Base-by-base conservation (phyloP, 148 eudicot species). In the Rhododendron simsii region DNA sequence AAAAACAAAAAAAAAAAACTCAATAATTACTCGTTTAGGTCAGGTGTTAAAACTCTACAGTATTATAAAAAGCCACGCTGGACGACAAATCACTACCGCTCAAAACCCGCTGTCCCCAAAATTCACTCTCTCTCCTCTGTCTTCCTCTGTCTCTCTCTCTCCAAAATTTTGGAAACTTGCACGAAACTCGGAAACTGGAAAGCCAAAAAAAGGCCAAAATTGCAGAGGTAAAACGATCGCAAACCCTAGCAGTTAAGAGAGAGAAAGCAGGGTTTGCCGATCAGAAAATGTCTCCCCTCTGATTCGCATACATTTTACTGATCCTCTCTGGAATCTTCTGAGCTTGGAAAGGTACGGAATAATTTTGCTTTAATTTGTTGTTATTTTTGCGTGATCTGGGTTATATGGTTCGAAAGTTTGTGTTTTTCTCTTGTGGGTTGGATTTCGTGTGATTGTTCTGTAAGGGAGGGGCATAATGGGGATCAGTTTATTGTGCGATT, bases 41-140 rank as follows among this genome's bases (percentile, higher is more conserved):
- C 12, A 47, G 2, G 50, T 47, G 50, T 47, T 47, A 47, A 41
- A 39, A 39, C 7, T 39, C 41, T 33, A 33, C 35, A 33, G 3
- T 18, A 76, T 3, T 76, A 76, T 78, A 85, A 85, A 79, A 44
- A 13, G 30, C 73, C 51, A 48, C 48, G 26, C 59, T n/a, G 33
- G 35, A 59, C 80, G 59, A 81, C 85, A 51, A 50, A 44, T 59
- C 80, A 53, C 65, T 55, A 76, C 88, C 85, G 83, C 57, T 81
- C 82, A 61, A 82, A 75, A 20, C 81, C 7, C 45, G 80, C 57
- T 85, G 86, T 81, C 86, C 45, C 82, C 75, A 14, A 77, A 57
- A 39, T 13, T 57, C 76, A 69, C 81, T 71, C 81, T 63, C 41
- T 45, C 13, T 44, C 28, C 13, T 14, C 15, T 41, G 44, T 5